Evolutionary conservation across 306 rosid genomes (phyloP), one percentile per base, ranked within the genome.

Genomic region (Gleditsia sinensis): DNA sequence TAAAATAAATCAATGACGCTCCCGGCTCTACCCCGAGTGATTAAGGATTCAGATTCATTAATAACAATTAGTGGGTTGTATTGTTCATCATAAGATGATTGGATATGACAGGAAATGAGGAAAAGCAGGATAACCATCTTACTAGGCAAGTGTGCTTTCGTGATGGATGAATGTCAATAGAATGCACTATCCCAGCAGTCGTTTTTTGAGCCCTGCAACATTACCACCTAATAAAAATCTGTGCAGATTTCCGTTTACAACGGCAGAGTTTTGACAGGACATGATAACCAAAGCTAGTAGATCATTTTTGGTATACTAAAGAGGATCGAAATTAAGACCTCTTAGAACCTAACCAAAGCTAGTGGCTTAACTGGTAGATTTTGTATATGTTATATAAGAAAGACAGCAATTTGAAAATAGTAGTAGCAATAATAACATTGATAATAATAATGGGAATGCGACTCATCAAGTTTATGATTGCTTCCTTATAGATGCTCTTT

Each of bases 141-240:
- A 91, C 98, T 56, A 94, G 79, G 71, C 97, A 94, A 56, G 98
- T 94, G 75, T 94, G 97, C 73, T 94, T 94, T 72, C 98, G 74
- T 1, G 97, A 91, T 27, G 97, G 91, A 84, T 94, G 92, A 64
- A 94, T 91, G 78, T 91, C 98, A 25, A 94, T 84, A 57, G 96
- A 89, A 75, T 94, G 97, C 74, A 94, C 91, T 4, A 94, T 89
- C 54, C 98, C 97, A 17, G 94, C 80, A 67, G 82, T 76, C 79
- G 73, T 49, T 56, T 82, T 74, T 60, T 83, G 77, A 83, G 68
- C 88, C 97, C 98, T 94, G 89, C 83, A 87, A 66, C 61, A 82
- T 69, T 79, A 50, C 68, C 69, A 76, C 43, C 40, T 43, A 39
- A 24, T 48, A 70, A 79, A 58, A 56, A 67, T 27, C 46, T 67